phyloP scores from a whole-genome alignment of 805 yeast species.

The Starmerella gropengiesseri region DNA sequence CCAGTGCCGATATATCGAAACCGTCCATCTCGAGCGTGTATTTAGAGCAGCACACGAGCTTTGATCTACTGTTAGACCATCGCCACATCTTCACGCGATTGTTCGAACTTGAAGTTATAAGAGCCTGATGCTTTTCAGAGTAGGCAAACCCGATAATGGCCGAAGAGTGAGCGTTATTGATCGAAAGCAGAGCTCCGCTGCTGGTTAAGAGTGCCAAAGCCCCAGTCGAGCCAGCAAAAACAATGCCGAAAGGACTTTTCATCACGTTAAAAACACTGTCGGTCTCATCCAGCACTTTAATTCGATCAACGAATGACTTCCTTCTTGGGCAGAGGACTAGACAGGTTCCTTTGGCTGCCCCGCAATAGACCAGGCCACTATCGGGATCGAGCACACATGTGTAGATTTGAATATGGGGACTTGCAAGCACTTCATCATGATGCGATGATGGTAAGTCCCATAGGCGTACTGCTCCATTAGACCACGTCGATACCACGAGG shows the following conservation, averaged over 20 bases:
- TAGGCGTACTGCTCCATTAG: not conserved
- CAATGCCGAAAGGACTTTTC: not conserved
- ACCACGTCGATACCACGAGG: not conserved
- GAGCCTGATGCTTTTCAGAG: not conserved
- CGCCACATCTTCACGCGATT: conserved; percentile 2
- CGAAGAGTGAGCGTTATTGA: conserved; percentile 2
- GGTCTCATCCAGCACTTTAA: not conserved
- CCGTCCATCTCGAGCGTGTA: not conserved
- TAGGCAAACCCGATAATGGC: conserved; percentile 1
- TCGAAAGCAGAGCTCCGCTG: not conserved
- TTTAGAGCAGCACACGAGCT: conserved; percentile 1
- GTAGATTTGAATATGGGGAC: not conserved
- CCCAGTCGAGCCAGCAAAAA: conserved; percentile 6
- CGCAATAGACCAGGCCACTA: not conserved
- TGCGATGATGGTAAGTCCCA: not conserved
- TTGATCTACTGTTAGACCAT: not conserved
- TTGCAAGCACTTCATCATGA: not conserved
- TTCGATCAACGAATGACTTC: not conserved
- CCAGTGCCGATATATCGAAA: not conserved
- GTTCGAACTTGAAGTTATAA: not conserved
- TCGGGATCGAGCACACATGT: not conserved
- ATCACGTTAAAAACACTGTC: not conserved
- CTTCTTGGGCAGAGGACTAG: not conserved
- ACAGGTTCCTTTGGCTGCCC: not conserved
- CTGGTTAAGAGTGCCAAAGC: not conserved